Evolutionary conservation across 2,329 filamentous ascomycete genomes (phyloP).

Genomic region (Ceratocystis ficicola): DNA sequence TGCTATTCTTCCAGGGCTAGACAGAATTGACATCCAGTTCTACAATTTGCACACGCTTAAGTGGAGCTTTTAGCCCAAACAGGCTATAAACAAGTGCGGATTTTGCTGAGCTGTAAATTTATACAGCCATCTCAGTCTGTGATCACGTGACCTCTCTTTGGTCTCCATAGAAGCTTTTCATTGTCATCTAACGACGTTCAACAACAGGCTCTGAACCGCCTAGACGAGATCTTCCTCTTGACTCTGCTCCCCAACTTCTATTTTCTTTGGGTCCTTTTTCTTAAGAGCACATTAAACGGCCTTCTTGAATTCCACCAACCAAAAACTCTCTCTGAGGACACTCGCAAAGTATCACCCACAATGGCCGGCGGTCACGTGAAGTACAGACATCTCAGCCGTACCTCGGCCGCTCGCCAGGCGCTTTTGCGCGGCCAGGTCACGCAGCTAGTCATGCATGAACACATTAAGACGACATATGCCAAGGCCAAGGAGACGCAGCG

Average conservation of each 20-base stretch:
- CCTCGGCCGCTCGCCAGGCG: constrained; percentile 77
- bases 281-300: background rate
- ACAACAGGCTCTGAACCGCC: too few relatives aligned
- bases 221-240: too few relatives aligned
- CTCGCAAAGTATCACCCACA: constrained; percentile 22
- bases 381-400: constrained; percentile 78
- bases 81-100: background rate
- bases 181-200: too few relatives aligned
- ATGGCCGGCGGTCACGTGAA: constrained; percentile 84
- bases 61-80: background rate
- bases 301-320: background rate
- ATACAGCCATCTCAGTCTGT: background rate
- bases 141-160: background rate
- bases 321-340: background rate
- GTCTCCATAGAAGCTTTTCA: constrained; percentile 1
- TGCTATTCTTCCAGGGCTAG: background rate
- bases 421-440: constrained; percentile 93
- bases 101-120: background rate
- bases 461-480: constrained; percentile 86
- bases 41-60: background rate
- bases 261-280: too few relatives aligned
- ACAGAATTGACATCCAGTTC: background rate
- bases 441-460: constrained; percentile 83
- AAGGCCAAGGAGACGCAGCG: constrained; percentile 97
- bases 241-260: too few relatives aligned